These are phyloP conservation scores for Miscanthus lutarioriparius DNA, from an alignment of 176 grass and related monocot genomes.

Conservation along the genomic window DNA sequence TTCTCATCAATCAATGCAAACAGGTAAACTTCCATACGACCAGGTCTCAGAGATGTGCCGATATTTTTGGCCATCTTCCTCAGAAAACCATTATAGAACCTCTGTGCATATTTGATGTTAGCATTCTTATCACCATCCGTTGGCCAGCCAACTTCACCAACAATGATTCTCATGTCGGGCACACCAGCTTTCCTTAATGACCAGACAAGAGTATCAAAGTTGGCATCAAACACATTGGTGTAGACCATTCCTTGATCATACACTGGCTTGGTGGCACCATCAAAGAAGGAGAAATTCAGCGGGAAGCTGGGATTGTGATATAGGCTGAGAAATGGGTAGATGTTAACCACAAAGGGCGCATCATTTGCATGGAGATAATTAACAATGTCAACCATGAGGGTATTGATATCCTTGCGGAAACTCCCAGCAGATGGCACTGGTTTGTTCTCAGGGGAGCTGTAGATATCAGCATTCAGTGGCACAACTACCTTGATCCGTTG, in stretches of 20 bases:
- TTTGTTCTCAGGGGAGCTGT: conserved; percentile 65
- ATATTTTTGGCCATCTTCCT: conserved; percentile 58
- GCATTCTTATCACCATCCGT: conserved; percentile 73
- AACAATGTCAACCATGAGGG: conserved; percentile 73
- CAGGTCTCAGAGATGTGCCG: conserved; percentile 73
- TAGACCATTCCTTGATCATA: conserved; percentile 70
- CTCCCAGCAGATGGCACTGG: conserved; percentile 73
- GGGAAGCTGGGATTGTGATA: conserved; percentile 81
- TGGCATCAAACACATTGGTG: conserved; percentile 83
- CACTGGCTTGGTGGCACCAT: conserved; percentile 54
- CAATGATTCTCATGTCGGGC: conserved; percentile 72
- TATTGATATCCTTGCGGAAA: conserved; percentile 71
- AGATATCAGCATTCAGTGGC: conserved; percentile 80
- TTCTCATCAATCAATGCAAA: conserved; percentile 86
- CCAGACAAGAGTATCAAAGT: conserved; percentile 86
- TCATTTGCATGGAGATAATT: conserved; percentile 69
- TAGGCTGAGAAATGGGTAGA: conserved; percentile 78
- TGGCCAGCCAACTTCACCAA: conserved; percentile 89
- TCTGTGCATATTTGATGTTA: conserved; percentile 61
- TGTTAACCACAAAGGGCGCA: conserved; percentile 80
- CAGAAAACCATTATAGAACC: conserved; percentile 76
- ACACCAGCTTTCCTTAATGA: conserved; percentile 73
- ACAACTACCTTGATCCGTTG: conserved; percentile 65
- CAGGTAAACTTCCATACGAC: conserved; percentile 66
- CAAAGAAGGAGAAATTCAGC: conserved; percentile 76